A percentile compares a stretch with the other conserved stretches of the same genome.
Evolutionary conservation across 805 yeast genomes (phyloP).

Genomic region (Yamadazyma tumulicola): DNA sequence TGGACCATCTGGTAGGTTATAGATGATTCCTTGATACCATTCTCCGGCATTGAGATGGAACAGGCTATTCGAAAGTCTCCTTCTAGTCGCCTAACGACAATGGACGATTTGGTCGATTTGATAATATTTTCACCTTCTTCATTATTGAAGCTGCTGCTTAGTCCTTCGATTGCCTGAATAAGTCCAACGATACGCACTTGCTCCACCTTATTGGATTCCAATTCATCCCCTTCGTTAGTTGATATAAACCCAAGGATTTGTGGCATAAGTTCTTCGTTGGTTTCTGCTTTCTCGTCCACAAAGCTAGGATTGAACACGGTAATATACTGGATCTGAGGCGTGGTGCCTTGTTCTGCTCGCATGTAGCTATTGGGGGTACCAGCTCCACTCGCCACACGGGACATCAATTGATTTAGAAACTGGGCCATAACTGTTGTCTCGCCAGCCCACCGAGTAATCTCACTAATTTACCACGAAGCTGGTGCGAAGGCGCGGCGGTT

Average conservation of each 20-base stretch:
- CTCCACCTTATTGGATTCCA: constrained; percentile 15
- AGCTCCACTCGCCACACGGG: too few relatives aligned
- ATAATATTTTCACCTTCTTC: constrained; percentile 13
- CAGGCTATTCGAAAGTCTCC: constrained; percentile 24
- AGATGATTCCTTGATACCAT: constrained; percentile 14
- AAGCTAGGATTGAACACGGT: constrained; percentile 31
- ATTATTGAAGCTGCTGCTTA: constrained; percentile 22
- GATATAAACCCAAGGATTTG: constrained; percentile 33
- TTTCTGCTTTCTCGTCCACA: constrained; percentile 21
- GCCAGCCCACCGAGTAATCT: too few relatives aligned
- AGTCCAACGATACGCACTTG: constrained; percentile 33
- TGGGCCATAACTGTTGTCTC: constrained; percentile 14
- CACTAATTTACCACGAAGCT: too few relatives aligned
- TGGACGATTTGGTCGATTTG: constrained; percentile 22
- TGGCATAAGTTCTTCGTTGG: constrained; percentile 25
- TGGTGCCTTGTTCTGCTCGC: constrained; percentile 10
- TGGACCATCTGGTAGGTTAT: constrained; percentile 24
- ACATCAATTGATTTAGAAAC: constrained; percentile 28
- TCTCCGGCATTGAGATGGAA: constrained; percentile 17
- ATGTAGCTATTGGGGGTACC: constrained; percentile 10
- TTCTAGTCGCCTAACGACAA: constrained; percentile 24
- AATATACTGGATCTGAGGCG: constrained; percentile 13
- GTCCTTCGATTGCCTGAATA: constrained; percentile 32
- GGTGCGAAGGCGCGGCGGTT: too few relatives aligned
- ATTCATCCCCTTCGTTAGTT: constrained; percentile 8